A percentile compares a stretch with the other conserved stretches of the same genome.
These are phyloP conservation scores for Aspergillus sclerotiicarbonarius DNA, from an alignment of 495 filamentous ascomycete genomes.

Conservation along the genomic window DNA sequence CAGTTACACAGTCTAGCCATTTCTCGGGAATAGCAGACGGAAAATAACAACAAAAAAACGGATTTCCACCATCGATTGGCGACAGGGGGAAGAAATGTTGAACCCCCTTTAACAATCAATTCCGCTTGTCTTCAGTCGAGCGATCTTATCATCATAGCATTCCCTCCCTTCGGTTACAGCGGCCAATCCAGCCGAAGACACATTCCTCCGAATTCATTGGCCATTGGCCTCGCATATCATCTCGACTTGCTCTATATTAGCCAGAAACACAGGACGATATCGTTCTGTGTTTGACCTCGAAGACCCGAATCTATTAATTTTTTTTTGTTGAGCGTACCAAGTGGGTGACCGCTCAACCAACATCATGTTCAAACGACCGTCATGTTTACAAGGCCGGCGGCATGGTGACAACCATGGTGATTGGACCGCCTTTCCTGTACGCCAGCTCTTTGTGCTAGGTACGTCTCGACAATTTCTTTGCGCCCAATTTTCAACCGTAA, in stretches of 20 bases:
- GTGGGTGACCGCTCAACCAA: neutral
- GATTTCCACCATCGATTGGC: constrained; percentile 5
- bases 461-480: constrained; percentile 26
- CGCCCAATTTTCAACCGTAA: constrained; percentile 3
- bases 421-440: constrained; percentile 48
- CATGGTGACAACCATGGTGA: constrained; percentile 32
- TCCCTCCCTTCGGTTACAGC: constrained; percentile 23
- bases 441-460: constrained; percentile 75
- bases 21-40: constrained; percentile 6
- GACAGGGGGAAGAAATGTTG: constrained; percentile 25
- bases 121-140: constrained; percentile 15
- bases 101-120: constrained; percentile 20
- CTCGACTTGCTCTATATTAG: constrained; percentile 9
- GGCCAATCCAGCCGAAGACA: constrained; percentile 20
- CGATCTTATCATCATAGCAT: constrained; percentile 25
- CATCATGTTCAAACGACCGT: constrained; percentile 41
- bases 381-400: constrained; percentile 37
- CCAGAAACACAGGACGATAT: constrained; percentile 1
- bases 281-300: neutral
- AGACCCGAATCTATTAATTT: neutral
- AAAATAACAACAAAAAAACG: constrained; percentile 9
- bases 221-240: constrained; percentile 2
- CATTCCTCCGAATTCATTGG: constrained; percentile 16
- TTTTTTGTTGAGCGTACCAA: neutral
- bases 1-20: constrained; percentile 18